Evolutionary conservation across 148 eudicot genomes (phyloP), one percentile per base, ranked within the genome.

Genomic region (Rhododendron mucronatum): DNA sequence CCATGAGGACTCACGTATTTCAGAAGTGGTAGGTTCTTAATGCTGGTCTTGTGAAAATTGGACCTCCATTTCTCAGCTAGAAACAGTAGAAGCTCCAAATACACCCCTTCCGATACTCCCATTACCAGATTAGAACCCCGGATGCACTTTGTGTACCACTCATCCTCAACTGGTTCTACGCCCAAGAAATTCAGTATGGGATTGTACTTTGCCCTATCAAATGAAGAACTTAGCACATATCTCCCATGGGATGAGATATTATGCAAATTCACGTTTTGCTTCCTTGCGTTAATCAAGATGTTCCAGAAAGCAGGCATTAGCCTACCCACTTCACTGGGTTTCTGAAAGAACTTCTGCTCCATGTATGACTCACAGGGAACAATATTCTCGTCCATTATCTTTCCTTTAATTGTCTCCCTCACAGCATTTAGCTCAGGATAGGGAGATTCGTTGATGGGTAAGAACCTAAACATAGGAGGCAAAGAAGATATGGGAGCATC

Each of bases 141-240:
- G 48, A 95, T 91, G 89, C 95, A 93, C 83, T 88, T 91, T 11
- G 93, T 81, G 77, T 95, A 93, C 98, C 98, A 95, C 44, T 88
- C 94, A 48, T 53, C 41, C 30, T 85, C 91, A 35, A 93, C 92
- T 44, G 63, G 67, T 47, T 82, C 11, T 45, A 95, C 88, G n/a
- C 87, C 94, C 82, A 95, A 88, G 87, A 93, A 95, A 1, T 84
- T n/a, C 67, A 93, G 89, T 45, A 88, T 61, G 2, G 85, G 84
- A 82, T 90, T 61, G 82, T 93, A 93, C 83, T 87, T 84, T 12
- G 79, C 83, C 12, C 1, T 26, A 88, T 95, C 98, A 26, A 95
- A 92, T n/a, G 92, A 89, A 85, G 89, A 90, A 84, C 88, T 85
- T 55, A 95, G 77, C 39, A 92, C 87, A 78, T 87, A 90, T 83